A percentile compares a stretch with the other conserved stretches of the same genome.
Evolutionary conservation across 257 asterid species (phyloP).

Genomic region (Marsdenia floribunda): DNA sequence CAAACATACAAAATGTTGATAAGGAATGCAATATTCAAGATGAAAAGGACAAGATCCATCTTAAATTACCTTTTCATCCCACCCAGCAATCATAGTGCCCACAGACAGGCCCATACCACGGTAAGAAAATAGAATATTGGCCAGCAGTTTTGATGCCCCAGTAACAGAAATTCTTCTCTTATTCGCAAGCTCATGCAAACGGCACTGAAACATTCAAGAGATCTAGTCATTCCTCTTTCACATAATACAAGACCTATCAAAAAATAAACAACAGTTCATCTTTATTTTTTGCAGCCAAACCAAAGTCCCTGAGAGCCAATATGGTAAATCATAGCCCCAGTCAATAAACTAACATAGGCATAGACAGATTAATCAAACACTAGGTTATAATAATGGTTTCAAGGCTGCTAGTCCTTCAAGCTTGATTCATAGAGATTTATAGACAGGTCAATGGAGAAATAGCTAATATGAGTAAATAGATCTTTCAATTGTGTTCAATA

Average conservation of each 20-base stretch:
- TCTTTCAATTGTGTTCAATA: neutral
- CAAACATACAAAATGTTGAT: constrained; percentile 5
- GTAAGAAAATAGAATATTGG: constrained; percentile 84
- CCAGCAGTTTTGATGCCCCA: constrained; percentile 88
- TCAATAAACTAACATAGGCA: neutral
- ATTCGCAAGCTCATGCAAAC: constrained; percentile 88
- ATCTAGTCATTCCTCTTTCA: constrained; percentile 14
- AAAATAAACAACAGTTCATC: neutral
- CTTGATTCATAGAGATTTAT: neutral
- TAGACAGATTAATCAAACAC: neutral
- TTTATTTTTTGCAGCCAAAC: neutral
- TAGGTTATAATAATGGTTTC: no score
- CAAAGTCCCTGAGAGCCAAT: neutral
- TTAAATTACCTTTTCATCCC: constrained; percentile 84
- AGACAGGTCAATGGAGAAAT: neutral
- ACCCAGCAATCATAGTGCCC: constrained; percentile 98
- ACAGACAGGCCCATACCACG: constrained; percentile 97
- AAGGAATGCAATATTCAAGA: neutral
- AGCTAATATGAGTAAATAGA: neutral
- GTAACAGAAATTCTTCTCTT: constrained; percentile 93
- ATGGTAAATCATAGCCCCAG: neutral
- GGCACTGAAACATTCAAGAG: constrained; percentile 53
- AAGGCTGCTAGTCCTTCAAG: neutral
- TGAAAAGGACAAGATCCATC: constrained; percentile 3
- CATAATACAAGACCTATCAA: neutral